Percentiles rank a stretch among this genome's conserved stretches.
phyloP scores from a whole-genome alignment of 768 basidiomycete species.

The Lyophyllum atratum region DNA sequence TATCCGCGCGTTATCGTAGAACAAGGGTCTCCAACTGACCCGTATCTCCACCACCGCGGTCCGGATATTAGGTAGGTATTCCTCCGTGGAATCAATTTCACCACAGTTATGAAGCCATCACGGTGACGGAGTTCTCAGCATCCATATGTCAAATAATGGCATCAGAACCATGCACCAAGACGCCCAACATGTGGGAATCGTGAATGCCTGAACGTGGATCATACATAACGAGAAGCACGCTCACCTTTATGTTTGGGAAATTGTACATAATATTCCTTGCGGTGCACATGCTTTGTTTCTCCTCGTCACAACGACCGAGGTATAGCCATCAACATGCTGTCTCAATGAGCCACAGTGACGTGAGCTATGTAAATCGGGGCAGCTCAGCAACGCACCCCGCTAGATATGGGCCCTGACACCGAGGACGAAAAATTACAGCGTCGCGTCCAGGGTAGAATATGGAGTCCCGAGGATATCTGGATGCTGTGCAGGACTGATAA shows the following conservation, averaged over 20 bases:
- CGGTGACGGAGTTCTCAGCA: constrained; percentile 30
- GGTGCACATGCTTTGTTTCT: constrained; percentile 4
- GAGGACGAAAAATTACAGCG: not conserved
- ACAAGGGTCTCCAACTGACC: constrained; percentile 2
- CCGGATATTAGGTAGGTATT: constrained; percentile 28
- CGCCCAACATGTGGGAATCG: constrained; percentile 34
- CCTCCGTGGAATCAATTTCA: constrained; percentile 37
- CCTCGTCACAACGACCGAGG: constrained; percentile 9
- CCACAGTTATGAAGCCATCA: constrained; percentile 23
- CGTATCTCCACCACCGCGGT: constrained; percentile 39
- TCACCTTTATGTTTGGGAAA: constrained; percentile 1
- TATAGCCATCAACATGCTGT: constrained; percentile 7
- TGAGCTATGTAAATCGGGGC: not conserved
- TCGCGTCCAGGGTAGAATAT: not conserved
- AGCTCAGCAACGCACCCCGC: not conserved
- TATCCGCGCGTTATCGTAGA: constrained; percentile 3
- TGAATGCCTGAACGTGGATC: constrained; percentile 26
- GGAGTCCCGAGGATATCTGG: not conserved
- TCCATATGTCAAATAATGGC: constrained; percentile 33
- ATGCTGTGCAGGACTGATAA: not conserved
- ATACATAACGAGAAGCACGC: constrained; percentile 9
- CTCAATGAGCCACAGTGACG: not conserved
- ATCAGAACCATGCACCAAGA: constrained; percentile 33
- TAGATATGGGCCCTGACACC: not conserved
- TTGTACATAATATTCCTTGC: constrained; percentile 7